Percentiles rank a stretch among this genome's conserved stretches.
These are phyloP conservation scores for Peronospora tabacina DNA, from an alignment of 352 stramenopile species.

Conservation along the genomic window DNA sequence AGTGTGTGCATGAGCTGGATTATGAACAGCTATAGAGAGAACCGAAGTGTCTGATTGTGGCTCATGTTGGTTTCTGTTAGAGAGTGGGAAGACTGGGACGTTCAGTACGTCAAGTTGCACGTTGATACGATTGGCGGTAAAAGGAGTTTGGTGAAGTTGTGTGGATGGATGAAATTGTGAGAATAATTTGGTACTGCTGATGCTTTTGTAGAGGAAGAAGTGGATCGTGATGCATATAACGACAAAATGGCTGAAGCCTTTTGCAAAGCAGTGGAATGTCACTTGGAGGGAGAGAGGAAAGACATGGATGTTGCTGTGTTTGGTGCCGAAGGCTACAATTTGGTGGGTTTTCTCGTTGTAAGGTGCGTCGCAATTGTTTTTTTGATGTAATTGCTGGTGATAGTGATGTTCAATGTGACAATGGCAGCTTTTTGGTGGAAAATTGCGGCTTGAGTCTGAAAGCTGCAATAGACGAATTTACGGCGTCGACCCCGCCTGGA, in stretches of 20 bases:
- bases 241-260: conserved; percentile 55
- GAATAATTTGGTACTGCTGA: conserved; percentile 2
- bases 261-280: conserved; percentile 43
- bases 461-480: conserved; percentile 59
- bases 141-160: neutral
- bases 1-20: conserved; percentile 36
- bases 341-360: conserved; percentile 68
- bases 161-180: neutral
- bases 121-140: conserved; percentile 35
- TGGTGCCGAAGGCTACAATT: conserved; percentile 52
- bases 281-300: conserved; percentile 52
- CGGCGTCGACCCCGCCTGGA: conserved; percentile 39
- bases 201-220: conserved; percentile 26
- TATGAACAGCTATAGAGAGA: neutral
- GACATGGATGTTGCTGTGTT: conserved; percentile 79
- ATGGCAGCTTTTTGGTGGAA: conserved; percentile 64
- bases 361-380: conserved; percentile 30
- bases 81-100: conserved; percentile 86
- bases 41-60: neutral
- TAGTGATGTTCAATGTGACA: conserved; percentile 3
- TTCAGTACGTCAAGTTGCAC: conserved; percentile 69
- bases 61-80: conserved; percentile 23
- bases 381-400: neutral
- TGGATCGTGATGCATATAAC: conserved; percentile 34
- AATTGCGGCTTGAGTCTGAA: conserved; percentile 53